A percentile compares a stretch with the other conserved stretches of the same genome.
These are phyloP conservation scores for Syncephalastrum contaminatum DNA, from an alignment of 371 early-diverging fungal species.

Conservation along the genomic window DNA sequence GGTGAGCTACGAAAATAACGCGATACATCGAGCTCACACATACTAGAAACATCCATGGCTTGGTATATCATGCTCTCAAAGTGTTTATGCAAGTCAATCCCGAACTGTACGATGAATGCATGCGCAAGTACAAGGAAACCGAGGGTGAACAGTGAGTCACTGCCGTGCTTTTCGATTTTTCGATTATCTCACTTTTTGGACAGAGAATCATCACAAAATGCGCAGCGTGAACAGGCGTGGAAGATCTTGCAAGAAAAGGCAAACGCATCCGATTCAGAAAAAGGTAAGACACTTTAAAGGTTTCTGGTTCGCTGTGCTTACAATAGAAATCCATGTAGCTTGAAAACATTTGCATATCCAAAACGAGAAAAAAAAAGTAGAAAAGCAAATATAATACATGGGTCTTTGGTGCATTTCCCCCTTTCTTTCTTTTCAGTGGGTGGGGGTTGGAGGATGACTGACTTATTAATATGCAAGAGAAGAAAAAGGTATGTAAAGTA, in stretches of 20 bases:
- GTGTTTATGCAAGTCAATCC: conserved; percentile 93
- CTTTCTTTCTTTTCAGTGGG: neutral
- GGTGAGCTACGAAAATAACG: conserved; percentile 42
- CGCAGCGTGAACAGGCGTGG: conserved; percentile 5
- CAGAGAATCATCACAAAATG: neutral
- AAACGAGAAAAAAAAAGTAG: neutral
- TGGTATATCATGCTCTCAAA: conserved; percentile 92
- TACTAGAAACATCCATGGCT: conserved; percentile 85
- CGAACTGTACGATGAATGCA: conserved; percentile 87
- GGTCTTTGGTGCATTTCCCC: neutral
- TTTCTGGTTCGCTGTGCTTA: no score
- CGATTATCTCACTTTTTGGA: neutral
- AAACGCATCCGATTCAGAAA: neutral
- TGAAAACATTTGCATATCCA: neutral
- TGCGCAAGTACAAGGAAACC: conserved; percentile 59
- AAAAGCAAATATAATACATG: neutral
- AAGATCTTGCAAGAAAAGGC: conserved; percentile 5
- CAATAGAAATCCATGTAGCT: neutral
- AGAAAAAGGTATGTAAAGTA: no score
- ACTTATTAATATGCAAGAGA: no score
- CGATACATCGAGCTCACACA: neutral
- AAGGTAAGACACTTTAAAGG: no score
- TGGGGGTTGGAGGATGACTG: no score
- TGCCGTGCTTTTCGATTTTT: neutral
- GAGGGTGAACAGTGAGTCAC: conserved; percentile 7